These are phyloP conservation scores for Diaporthe nobilis DNA, from an alignment of 2,329 filamentous ascomycete genomes.

Conservation along the genomic window DNA sequence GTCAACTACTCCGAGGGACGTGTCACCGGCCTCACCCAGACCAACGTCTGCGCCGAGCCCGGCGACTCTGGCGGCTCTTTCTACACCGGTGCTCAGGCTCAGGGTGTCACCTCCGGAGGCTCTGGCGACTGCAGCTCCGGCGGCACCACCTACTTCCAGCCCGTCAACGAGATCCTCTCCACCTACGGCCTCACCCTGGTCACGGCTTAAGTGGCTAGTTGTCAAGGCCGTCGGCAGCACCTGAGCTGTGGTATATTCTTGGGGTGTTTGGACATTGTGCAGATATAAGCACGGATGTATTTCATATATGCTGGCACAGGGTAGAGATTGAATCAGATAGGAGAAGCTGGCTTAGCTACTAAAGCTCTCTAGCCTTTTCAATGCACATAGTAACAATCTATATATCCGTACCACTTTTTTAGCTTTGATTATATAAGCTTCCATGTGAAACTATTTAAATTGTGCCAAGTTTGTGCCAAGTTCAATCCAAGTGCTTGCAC, in stretches of 20 bases:
- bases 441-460: too few relatives aligned
- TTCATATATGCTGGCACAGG: neutral
- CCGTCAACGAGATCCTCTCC: slow-evolving; percentile 26
- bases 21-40: slow-evolving; percentile 31
- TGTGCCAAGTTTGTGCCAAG: too few relatives aligned
- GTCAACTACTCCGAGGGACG: slow-evolving; percentile 24
- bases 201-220: neutral
- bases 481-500: too few relatives aligned
- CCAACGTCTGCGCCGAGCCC: slow-evolving; percentile 26
- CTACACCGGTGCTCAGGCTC: slow-evolving; percentile 23
- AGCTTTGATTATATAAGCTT: too few relatives aligned
- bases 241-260: neutral
- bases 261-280: neutral
- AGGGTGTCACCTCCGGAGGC: slow-evolving; percentile 29
- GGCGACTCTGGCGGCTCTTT: slow-evolving; percentile 24
- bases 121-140: slow-evolving; percentile 3
- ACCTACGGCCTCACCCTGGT: slow-evolving; percentile 28
- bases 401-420: too few relatives aligned
- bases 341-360: neutral
- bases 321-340: neutral
- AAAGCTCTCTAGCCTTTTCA: neutral
- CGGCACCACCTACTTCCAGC: slow-evolving; percentile 34
- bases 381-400: neutral
- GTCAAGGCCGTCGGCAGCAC: neutral
- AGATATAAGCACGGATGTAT: neutral